Percentiles rank a stretch among this genome's conserved stretches.
These are phyloP conservation scores for Euphorbia lathyris DNA, from an alignment of 345 rosid species.

Conservation along the genomic window DNA sequence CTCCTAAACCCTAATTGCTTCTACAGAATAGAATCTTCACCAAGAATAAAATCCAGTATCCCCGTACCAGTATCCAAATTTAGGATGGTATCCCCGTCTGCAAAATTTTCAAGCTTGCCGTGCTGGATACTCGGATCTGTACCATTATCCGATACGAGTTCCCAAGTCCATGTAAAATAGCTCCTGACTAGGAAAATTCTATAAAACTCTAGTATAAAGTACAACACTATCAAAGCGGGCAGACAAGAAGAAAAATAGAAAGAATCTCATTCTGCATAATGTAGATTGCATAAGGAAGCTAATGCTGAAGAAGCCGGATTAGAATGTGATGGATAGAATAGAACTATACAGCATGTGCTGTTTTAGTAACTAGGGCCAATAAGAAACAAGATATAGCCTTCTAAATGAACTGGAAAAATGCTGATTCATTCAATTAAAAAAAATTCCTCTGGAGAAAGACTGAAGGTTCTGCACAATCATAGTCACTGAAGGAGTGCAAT, in stretches of 20 bases:
- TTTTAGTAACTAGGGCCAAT: not conserved
- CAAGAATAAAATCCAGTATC: no score
- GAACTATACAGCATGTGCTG: not conserved
- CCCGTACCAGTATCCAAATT: no score
- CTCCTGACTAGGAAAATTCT: not conserved
- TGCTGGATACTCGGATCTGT: no score
- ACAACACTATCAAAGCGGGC: not conserved
- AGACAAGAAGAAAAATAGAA: not conserved
- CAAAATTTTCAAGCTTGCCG: no score
- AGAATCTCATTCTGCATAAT: not conserved
- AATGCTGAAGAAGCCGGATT: not conserved
- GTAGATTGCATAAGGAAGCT: not conserved
- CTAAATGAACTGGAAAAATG: not conserved
- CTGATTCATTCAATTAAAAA: not conserved
- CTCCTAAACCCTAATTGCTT: no score
- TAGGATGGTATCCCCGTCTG: no score
- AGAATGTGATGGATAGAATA: no score
- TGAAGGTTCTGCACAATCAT: not conserved
- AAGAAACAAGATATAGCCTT: not conserved
- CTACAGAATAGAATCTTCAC: no score
- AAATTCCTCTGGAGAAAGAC: no score
- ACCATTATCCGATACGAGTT: no score
- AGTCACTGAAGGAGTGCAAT: not conserved
- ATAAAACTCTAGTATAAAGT: not conserved
- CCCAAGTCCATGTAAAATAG: no score